Base-by-base conservation (phyloP, 73 alveolate species). In the Blepharisma japonicum region DNA sequence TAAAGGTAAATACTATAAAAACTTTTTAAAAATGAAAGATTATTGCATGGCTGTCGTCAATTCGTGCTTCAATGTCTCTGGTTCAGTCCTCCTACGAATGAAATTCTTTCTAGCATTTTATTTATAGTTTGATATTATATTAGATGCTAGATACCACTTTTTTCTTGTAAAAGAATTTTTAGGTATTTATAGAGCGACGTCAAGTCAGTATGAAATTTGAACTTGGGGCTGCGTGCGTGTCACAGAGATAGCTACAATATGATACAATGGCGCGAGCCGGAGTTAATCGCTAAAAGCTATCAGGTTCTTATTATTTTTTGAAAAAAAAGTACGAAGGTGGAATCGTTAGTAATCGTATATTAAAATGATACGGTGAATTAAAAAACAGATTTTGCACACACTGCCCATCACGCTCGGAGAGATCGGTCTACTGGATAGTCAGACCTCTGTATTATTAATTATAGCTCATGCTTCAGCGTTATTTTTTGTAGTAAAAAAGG, bases 41-140 rank as follows among this genome's bases (percentile, higher is more conserved):
- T 83, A 45, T 87, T 83, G 90, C 90, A 83, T 83, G 90, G 90
- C 90, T 83, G 90, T 83, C 90, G 86, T 61, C 82, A 45, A 87
- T 80, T 79, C 83, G 90, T 83, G 87, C 49, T 81, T 87, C 71
- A 55, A 80, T 54, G 48, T 71, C 80, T 83, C 9, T 56, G 25
- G 67, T 80, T 84, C 5, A 83, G 86, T 83, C 38, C 71, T 46
- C n/a, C n/a, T 55, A 83, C 90, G 82, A 83, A 78, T 80, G 90
- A 56, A 83, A 83, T 84, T 84, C 6, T 66, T 54, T 66, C 11
- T 6, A 47, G 7, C 48, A 11, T 14, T n/a, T n/a, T n/a, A n/a
- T n/a, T n/a, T n/a, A n/a, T n/a, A n/a, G n/a, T n/a, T n/a, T n/a
- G n/a, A n/a, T n/a, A n/a, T n/a, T n/a, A n/a, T n/a, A n/a, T n/a